These are phyloP conservation scores for Cercophora scortea DNA, from an alignment of 495 filamentous ascomycete genomes.

Conservation along the genomic window DNA sequence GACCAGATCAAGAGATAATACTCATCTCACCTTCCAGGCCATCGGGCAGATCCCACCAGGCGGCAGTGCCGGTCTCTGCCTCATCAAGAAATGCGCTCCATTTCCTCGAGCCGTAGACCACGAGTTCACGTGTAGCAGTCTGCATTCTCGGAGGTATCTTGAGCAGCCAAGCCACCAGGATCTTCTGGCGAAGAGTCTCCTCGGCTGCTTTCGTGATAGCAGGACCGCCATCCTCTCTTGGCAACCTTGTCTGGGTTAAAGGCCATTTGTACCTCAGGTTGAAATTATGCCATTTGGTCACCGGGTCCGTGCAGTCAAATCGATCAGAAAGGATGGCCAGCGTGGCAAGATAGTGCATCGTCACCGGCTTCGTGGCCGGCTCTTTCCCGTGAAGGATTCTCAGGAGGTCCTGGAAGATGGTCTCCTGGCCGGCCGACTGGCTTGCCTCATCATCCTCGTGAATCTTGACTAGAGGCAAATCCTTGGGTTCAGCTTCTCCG, in stretches of 20 bases:
- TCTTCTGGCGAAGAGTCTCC: slow-evolving; percentile 53
- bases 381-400: slow-evolving; percentile 46
- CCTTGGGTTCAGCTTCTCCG: slow-evolving; percentile 32
- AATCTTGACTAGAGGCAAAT: slow-evolving; percentile 48
- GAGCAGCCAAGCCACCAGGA: slow-evolving; percentile 53
- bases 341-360: slow-evolving; percentile 50
- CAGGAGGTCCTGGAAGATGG: slow-evolving; percentile 49
- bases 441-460: slow-evolving; percentile 53
- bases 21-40: slow-evolving; percentile 55
- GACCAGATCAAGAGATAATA: no score
- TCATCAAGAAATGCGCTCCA: slow-evolving; percentile 46
- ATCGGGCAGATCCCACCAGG: slow-evolving; percentile 69
- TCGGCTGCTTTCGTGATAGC: slow-evolving; percentile 34
- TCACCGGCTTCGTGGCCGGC: slow-evolving; percentile 24
- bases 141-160: slow-evolving; percentile 46
- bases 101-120: slow-evolving; percentile 55
- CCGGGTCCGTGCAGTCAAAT: slow-evolving; percentile 45
- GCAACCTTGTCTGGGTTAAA: slow-evolving; percentile 25
- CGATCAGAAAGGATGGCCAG: slow-evolving; percentile 60
- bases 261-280: slow-evolving; percentile 39
- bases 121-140: slow-evolving; percentile 48
- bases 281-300: slow-evolving; percentile 37
- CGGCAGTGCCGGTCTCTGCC: slow-evolving; percentile 27
- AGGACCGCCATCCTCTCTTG: slow-evolving; percentile 29
- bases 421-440: slow-evolving; percentile 37